Evolutionary conservation across 2,329 filamentous ascomycete genomes (phyloP).

Genomic region (Penicillium vulpinum): DNA sequence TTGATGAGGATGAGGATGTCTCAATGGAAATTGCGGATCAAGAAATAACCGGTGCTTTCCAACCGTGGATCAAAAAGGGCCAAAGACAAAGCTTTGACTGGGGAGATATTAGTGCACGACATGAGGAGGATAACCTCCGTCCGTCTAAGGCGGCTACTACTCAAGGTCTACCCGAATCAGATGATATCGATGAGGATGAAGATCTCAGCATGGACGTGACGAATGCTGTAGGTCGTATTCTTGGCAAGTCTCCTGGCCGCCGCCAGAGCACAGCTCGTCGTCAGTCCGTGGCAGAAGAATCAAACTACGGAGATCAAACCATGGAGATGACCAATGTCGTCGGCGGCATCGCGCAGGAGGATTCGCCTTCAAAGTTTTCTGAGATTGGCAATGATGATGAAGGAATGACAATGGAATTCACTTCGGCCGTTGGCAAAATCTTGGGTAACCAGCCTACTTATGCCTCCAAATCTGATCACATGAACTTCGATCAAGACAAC

Average conservation of each 20-base stretch:
- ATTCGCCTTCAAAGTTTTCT: conserved; percentile 19
- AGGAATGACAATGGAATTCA: conserved; percentile 52
- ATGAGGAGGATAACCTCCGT: conserved; percentile 49
- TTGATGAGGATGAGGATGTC: conserved; percentile 67
- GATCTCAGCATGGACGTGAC: conserved; percentile 97
- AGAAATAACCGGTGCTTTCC: conserved; percentile 52
- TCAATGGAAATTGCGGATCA: conserved; percentile 76
- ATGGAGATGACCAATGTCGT: conserved; percentile 50
- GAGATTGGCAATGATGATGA: conserved; percentile 37
- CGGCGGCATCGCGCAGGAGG: conserved; percentile 39
- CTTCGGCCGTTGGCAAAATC: conserved; percentile 46
- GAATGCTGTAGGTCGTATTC: conserved; percentile 74
- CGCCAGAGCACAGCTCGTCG: conserved; percentile 43
- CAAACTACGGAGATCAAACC: conserved; percentile 50
- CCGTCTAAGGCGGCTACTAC: conserved; percentile 27
- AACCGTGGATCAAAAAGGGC: conserved; percentile 50
- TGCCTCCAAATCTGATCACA: conserved; percentile 21
- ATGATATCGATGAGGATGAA: conserved; percentile 55
- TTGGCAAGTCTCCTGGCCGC: conserved; percentile 49
- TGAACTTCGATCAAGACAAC: conserved; percentile 29
- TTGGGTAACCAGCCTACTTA: conserved; percentile 29
- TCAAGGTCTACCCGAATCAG: conserved; percentile 23
- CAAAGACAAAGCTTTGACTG: conserved; percentile 44
- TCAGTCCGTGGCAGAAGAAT: conserved; percentile 43
- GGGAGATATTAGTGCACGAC: conserved; percentile 43